Conservation (phyloP, 1,139 yeast species). For the Hanseniaspora gamundiae region DNA sequence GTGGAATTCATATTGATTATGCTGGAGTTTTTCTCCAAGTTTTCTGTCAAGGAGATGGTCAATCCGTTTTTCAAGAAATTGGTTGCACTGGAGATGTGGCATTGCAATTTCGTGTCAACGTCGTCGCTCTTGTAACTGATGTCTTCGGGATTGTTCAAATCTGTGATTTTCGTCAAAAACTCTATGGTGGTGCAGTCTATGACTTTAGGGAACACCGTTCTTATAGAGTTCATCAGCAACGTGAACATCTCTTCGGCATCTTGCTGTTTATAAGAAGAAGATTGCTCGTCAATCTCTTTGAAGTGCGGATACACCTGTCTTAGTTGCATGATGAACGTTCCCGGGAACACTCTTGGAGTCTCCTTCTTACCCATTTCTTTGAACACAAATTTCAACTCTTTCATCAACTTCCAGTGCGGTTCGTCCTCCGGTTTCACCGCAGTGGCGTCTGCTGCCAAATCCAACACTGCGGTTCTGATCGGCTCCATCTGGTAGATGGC, state of each 20-base stretch:
- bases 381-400: conserved; percentile 29
- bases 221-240: conserved; percentile 50
- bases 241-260: conserved; percentile 97
- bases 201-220: conserved; percentile 32
- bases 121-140: conserved; percentile 48
- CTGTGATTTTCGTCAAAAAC: conserved; percentile 48
- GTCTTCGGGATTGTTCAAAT: conserved; percentile 40
- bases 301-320: conserved; percentile 76
- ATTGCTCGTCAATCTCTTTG: conserved; percentile 52
- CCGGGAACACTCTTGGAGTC: conserved; percentile 41
- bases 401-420: conserved; percentile 26
- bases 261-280: conserved; percentile 80
- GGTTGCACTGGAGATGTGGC: conserved; percentile 78
- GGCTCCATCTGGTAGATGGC: conserved; percentile 49
- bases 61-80: conserved; percentile 86
- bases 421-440: conserved; percentile 21
- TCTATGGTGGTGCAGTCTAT: conserved; percentile 53
- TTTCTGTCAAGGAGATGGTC: conserved; percentile 60
- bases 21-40: conserved; percentile 67
- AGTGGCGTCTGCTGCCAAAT: conserved; percentile 16
- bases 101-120: conserved; percentile 58
- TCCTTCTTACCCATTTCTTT: conserved; percentile 32
- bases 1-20: conserved; percentile 55
- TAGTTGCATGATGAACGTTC: conserved; percentile 48
- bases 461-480: conserved; percentile 19